Evolutionary conservation across 208 protist genomes (phyloP).

Genomic region (Leishmania gerbilli): DNA sequence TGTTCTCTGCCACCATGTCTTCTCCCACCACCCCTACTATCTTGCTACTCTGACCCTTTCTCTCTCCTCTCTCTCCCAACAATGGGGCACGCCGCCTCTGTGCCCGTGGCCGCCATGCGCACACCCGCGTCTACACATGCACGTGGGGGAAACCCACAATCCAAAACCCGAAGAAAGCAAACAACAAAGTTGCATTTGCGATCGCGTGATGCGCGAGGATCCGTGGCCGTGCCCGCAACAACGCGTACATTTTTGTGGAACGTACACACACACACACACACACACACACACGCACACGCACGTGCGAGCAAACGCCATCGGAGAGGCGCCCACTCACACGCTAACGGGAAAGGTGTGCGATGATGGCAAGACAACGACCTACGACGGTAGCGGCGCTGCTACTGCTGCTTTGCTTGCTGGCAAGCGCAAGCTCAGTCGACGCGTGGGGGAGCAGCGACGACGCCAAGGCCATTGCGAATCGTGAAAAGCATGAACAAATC

Average conservation of each 20-base stretch:
- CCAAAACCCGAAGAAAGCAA: neutral
- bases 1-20: neutral
- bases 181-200: neutral
- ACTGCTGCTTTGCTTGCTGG: constrained; percentile 13
- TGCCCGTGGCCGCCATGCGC: neutral
- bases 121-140: neutral
- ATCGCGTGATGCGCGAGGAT: neutral
- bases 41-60: neutral
- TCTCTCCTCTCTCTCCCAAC: neutral
- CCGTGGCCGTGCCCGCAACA: neutral
- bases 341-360: neutral
- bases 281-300: neutral
- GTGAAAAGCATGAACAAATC: constrained; percentile 64
- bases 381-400: neutral
- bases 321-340: neutral
- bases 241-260: neutral
- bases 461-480: constrained; percentile 35
- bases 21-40: neutral
- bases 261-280: neutral
- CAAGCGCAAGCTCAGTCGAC: neutral
- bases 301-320: neutral
- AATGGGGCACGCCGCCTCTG: neutral
- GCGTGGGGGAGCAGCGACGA: constrained; percentile 13
- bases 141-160: neutral
- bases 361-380: neutral